A percentile compares a stretch with the other conserved stretches of the same genome.
Evolutionary conservation across 768 basidiomycete species (phyloP).

Genomic region (Boletales sp.): DNA sequence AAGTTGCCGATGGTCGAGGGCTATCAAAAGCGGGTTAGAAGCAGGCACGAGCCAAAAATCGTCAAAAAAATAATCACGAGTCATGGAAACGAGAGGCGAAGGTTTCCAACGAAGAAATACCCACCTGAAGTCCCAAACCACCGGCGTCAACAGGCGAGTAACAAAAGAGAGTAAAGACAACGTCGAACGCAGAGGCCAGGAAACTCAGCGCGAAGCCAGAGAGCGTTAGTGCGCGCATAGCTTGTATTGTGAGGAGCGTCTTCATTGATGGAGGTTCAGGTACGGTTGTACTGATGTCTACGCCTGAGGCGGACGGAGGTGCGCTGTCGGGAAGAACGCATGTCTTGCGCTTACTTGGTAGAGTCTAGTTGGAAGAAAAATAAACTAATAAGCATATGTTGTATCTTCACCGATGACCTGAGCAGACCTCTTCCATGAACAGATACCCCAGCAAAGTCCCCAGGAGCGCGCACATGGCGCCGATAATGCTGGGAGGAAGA

Average conservation of each 20-base stretch:
- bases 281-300: not conserved
- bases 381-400: not conserved
- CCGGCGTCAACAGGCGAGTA: slow-evolving; percentile 53
- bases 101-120: not conserved
- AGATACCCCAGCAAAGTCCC: slow-evolving; percentile 1
- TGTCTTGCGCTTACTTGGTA: not conserved
- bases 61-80: no score
- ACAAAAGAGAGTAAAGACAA: slow-evolving; percentile 21
- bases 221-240: slow-evolving; percentile 45
- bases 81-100: no score
- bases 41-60: not conserved
- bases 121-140: slow-evolving; percentile 52
- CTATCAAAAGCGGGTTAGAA: slow-evolving; percentile 25
- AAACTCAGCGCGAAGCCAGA: slow-evolving; percentile 50
- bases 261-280: slow-evolving; percentile 22
- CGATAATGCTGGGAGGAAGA: slow-evolving; percentile 2
- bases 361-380: not conserved
- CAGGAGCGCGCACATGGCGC: slow-evolving; percentile 1
- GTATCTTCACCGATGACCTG: not conserved
- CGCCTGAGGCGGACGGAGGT: not conserved
- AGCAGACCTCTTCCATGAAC: slow-evolving; percentile 6
- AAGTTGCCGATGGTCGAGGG: slow-evolving; percentile 53
- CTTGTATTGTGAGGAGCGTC: slow-evolving; percentile 43
- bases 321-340: not conserved
- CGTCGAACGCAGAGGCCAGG: slow-evolving; percentile 53